phyloP scores from a whole-genome alignment of 768 basidiomycete species.

The Macrolepiota dolichaula region DNA sequence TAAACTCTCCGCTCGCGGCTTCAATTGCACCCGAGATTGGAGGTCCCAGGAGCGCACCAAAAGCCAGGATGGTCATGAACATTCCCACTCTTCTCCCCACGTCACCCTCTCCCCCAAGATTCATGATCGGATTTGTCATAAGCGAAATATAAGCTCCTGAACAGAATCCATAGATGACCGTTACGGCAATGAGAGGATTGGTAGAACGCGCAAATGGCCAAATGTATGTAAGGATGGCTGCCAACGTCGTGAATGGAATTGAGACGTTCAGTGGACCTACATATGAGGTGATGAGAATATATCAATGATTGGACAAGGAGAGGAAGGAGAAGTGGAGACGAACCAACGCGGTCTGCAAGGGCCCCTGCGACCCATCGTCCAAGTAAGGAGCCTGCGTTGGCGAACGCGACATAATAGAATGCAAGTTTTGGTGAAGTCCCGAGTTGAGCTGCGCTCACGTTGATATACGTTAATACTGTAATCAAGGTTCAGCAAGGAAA shows the following conservation, averaged over 20 bases:
- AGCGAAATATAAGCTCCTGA: slow-evolving; percentile 63
- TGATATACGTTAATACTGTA: slow-evolving; percentile 65
- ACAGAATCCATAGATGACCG: slow-evolving; percentile 64
- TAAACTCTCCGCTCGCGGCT: too few relatives aligned
- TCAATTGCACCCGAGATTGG: too few relatives aligned
- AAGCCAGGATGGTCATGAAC: too few relatives aligned
- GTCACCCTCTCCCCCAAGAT: too few relatives aligned
- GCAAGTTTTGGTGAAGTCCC: slow-evolving; percentile 49
- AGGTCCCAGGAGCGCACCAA: too few relatives aligned
- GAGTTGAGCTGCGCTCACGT: slow-evolving; percentile 47
- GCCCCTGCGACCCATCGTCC: slow-evolving; percentile 57
- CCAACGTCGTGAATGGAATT: slow-evolving; percentile 54
- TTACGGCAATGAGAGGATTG: slow-evolving; percentile 45
- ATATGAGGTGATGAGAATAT: neutral
- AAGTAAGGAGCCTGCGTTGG: slow-evolving; percentile 61
- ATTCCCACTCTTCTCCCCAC: too few relatives aligned
- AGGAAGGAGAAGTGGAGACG: slow-evolving; percentile 8
- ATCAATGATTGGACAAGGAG: neutral
- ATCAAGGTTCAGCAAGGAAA: slow-evolving; percentile 14
- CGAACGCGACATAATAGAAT: slow-evolving; percentile 65
- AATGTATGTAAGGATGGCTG: slow-evolving; percentile 56
- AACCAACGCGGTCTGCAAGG: slow-evolving; percentile 54
- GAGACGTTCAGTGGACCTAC: slow-evolving; percentile 68
- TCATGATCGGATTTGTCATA: slow-evolving; percentile 46
- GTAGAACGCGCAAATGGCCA: slow-evolving; percentile 64